Conservation (phyloP, 306 rosid species). For the Rosa rugosa region DNA sequence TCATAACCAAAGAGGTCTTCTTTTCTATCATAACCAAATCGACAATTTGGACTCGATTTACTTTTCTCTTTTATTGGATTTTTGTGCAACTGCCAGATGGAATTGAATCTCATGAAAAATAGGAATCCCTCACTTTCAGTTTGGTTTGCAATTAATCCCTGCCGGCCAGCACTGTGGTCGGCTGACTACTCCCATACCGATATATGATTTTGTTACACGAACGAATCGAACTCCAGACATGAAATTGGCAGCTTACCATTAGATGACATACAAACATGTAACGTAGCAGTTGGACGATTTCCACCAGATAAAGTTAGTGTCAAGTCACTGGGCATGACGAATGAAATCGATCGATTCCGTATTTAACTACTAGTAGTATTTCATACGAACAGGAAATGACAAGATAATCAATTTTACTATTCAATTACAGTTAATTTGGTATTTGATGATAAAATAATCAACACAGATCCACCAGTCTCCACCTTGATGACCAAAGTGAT, state of each 20-base stretch:
- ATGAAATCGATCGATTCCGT: not conserved
- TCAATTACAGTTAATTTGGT: not conserved
- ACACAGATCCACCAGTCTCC: not conserved
- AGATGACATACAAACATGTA: not conserved
- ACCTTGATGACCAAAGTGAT: not conserved
- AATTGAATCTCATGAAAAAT: not conserved
- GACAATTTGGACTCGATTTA: not conserved
- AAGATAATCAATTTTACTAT: not conserved
- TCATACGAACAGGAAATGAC: not conserved
- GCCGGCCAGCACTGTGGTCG: not conserved
- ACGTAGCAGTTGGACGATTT: not conserved
- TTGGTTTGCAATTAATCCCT: not conserved
- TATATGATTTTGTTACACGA: not conserved
- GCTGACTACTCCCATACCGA: not conserved
- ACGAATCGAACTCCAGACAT: not conserved
- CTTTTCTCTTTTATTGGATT: not conserved
- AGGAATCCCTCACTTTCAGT: not conserved
- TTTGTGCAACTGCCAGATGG: not conserved
- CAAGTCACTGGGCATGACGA: not conserved
- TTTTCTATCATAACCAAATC: not conserved
- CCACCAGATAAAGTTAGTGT: not conserved
- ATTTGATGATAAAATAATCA: not conserved
- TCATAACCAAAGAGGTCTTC: too few species aligned
- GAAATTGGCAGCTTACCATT: not conserved
- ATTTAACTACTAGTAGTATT: not conserved